Percentiles rank a stretch among this genome's conserved stretches.
These are phyloP conservation scores for Astrephomene gubernaculifera DNA, from an alignment of 139 green algal genomes.

Conservation along the genomic window DNA sequence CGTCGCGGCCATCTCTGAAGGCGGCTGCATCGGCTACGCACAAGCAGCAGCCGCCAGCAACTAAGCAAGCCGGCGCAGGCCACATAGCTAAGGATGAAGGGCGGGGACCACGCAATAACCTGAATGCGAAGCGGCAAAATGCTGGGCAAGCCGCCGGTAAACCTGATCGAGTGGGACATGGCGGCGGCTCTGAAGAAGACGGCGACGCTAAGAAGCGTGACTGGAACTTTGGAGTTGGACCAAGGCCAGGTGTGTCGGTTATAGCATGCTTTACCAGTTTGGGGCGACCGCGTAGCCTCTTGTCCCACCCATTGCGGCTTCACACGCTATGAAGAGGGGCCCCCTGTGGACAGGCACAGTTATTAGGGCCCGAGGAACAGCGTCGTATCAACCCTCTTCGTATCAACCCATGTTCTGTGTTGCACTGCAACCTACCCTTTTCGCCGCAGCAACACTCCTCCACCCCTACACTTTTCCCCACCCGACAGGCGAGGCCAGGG, in stretches of 20 bases:
- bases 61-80: conserved; percentile 12
- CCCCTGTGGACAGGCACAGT: too few relatives aligned
- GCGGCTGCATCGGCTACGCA: not conserved
- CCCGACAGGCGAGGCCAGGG: conserved; percentile 49
- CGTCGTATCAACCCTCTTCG: too few relatives aligned
- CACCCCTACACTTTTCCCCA: not conserved
- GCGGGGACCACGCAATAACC: not conserved
- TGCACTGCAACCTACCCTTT: too few relatives aligned
- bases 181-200: not conserved
- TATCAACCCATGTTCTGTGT: too few relatives aligned
- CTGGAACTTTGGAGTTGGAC: conserved; percentile 72
- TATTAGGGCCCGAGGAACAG: too few relatives aligned
- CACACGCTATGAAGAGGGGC: too few relatives aligned
- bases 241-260: conserved; percentile 61
- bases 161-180: not conserved
- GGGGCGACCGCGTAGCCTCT: too few relatives aligned
- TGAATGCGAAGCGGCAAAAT: not conserved
- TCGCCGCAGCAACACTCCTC: not conserved
- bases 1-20: not conserved
- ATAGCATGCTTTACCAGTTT: not conserved
- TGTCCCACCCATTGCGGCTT: too few relatives aligned
- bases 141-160: not conserved
- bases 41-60: conserved; percentile 12
- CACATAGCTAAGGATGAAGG: not conserved
- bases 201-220: conserved; percentile 37